Evolutionary conservation across 257 asterid genomes (phyloP).

Genomic region (Penstemon barbatus): DNA sequence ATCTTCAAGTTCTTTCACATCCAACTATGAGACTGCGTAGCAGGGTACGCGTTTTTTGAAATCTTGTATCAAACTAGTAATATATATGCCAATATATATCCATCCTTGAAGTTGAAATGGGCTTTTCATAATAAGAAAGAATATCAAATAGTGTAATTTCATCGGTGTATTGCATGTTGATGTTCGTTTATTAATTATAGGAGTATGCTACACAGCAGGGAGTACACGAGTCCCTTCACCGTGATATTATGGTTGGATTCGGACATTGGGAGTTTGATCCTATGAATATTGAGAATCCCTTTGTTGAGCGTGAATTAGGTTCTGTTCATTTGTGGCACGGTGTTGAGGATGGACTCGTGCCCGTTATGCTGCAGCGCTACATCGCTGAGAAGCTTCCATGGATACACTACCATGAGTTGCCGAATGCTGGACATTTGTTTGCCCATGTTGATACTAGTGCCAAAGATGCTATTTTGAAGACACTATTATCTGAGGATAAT

Average conservation of each 20-base stretch:
- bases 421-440: slow-evolving; percentile 48
- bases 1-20: slow-evolving; percentile 45
- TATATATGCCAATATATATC: neutral
- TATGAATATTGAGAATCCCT: slow-evolving; percentile 60
- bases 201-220: slow-evolving; percentile 65
- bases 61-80: neutral
- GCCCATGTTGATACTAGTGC: slow-evolving; percentile 23
- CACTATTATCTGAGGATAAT: slow-evolving; percentile 38
- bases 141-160: neutral
- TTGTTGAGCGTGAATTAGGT: slow-evolving; percentile 36
- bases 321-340: slow-evolving; percentile 81
- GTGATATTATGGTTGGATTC: slow-evolving; percentile 64
- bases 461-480: slow-evolving; percentile 37
- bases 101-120: neutral
- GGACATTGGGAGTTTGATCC: slow-evolving; percentile 76
- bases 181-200: slow-evolving; percentile 30
- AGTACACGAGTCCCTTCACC: slow-evolving; percentile 54
- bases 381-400: slow-evolving; percentile 63
- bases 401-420: slow-evolving; percentile 47
- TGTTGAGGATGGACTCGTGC: slow-evolving; percentile 67
- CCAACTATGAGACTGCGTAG: neutral
- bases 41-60: slow-evolving; percentile 37
- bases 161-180: too few relatives aligned
- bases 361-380: slow-evolving; percentile 55
- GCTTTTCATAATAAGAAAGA: too few relatives aligned